These are phyloP conservation scores for Exophiala lecanii-corni DNA, from an alignment of 2,329 filamentous ascomycete species.

Conservation along the genomic window DNA sequence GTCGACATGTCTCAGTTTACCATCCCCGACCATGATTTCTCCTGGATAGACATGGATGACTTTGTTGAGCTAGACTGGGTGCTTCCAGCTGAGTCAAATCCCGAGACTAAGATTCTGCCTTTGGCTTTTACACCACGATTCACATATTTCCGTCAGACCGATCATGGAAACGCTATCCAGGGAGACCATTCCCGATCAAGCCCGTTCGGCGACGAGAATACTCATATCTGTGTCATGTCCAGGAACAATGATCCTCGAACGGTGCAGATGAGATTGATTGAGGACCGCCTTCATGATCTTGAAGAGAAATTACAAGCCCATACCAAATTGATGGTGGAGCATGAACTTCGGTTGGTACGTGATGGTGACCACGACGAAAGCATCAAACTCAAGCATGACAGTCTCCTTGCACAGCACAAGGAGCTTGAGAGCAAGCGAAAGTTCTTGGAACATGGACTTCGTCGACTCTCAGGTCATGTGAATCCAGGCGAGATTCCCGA, in stretches of 20 bases:
- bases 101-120: conserved; percentile 89
- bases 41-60: conserved; percentile 99
- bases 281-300: conserved; percentile 72
- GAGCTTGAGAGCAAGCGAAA: conserved; percentile 54
- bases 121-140: conserved; percentile 89
- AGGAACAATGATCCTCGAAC: conserved; percentile 80
- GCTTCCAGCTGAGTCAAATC: conserved; percentile 80
- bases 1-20: conserved; percentile 78
- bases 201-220: conserved; percentile 87
- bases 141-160: conserved; percentile 95
- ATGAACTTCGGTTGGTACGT: conserved; percentile 59
- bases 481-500: conserved; percentile 42
- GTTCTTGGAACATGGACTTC: conserved; percentile 55
- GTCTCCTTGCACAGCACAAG: conserved; percentile 52
- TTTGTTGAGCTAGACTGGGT: conserved; percentile 99
- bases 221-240: conserved; percentile 93
- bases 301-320: conserved; percentile 74
- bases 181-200: conserved; percentile 80
- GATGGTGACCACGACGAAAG: conserved; percentile 49
- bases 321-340: conserved; percentile 65
- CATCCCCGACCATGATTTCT: conserved; percentile 90
- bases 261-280: conserved; percentile 82
- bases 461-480: conserved; percentile 50
- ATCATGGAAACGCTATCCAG: conserved; percentile 74
- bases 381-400: conserved; percentile 42